Evolutionary conservation across 345 rosid genomes (phyloP).

Genomic region (Eucalyptus pumila): DNA sequence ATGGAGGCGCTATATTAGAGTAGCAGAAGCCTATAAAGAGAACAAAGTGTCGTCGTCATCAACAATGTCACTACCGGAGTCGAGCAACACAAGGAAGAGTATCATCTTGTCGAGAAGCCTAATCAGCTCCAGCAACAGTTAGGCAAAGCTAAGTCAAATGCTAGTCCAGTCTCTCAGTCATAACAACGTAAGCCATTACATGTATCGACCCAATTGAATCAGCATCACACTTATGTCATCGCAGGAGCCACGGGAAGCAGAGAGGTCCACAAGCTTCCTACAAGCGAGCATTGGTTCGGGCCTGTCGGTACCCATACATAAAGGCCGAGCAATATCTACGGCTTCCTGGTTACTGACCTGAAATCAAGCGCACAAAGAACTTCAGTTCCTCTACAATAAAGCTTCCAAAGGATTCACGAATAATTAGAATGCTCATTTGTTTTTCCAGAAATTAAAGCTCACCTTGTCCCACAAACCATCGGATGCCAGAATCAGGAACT

Average conservation of each 20-base stretch:
- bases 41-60: neutral
- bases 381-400: neutral
- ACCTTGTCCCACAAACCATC: slow-evolving; percentile 99
- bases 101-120: neutral
- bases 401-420: neutral
- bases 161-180: neutral
- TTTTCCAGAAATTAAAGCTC: neutral
- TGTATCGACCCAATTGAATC: slow-evolving; percentile 29
- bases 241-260: slow-evolving; percentile 47
- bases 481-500: slow-evolving; percentile 87
- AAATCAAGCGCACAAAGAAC: neutral
- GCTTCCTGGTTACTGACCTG: slow-evolving; percentile 95
- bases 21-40: neutral
- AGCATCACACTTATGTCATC: slow-evolving; percentile 81
- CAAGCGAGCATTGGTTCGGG: slow-evolving; percentile 46
- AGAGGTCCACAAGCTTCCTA: slow-evolving; percentile 65
- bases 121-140: neutral
- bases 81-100: neutral
- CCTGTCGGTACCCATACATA: slow-evolving; percentile 19
- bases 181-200: neutral
- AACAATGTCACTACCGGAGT: neutral
- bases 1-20: neutral
- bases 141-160: neutral
- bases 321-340: slow-evolving; percentile 54
- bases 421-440: neutral